Conservation (phyloP, 257 asterid species). For the Sherardia arvensis region DNA sequence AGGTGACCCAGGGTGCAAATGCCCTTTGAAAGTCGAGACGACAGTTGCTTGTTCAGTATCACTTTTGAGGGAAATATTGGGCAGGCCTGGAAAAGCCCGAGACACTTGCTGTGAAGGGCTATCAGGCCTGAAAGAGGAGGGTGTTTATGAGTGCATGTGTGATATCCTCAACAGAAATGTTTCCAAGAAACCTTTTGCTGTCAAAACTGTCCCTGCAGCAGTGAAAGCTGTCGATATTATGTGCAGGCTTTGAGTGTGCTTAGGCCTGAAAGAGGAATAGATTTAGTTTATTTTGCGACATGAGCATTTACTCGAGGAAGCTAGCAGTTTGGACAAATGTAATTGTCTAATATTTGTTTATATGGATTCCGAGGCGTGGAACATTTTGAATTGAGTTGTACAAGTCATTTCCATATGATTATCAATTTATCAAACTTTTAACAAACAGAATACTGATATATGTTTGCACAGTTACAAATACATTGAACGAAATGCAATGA, state of each 20-base stretch:
- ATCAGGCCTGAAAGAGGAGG: not conserved
- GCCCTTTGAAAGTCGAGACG: not conserved
- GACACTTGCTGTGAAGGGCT: slow-evolving; percentile 4
- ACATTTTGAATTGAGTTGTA: not conserved
- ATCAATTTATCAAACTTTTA: no score
- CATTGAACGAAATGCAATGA: not conserved
- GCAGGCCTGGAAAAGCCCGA: not conserved
- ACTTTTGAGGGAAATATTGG: not conserved
- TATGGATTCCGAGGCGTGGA: not conserved
- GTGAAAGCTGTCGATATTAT: not conserved
- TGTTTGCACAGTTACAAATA: not conserved
- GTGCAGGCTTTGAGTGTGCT: not conserved
- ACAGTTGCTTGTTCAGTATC: not conserved
- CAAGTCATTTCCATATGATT: not conserved
- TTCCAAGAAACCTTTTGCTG: not conserved
- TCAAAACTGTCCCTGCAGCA: not conserved
- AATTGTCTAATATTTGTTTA: not conserved
- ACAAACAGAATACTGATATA: no score
- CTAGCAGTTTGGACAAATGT: not conserved
- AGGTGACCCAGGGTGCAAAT: not conserved
- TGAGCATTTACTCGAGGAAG: not conserved
- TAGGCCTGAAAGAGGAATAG: not conserved
- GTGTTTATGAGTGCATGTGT: not conserved
- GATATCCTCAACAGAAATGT: not conserved
- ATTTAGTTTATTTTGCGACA: not conserved